Evolutionary conservation across 176 grass and related monocot genomes (phyloP).

Genomic region (Lolium rigidum): DNA sequence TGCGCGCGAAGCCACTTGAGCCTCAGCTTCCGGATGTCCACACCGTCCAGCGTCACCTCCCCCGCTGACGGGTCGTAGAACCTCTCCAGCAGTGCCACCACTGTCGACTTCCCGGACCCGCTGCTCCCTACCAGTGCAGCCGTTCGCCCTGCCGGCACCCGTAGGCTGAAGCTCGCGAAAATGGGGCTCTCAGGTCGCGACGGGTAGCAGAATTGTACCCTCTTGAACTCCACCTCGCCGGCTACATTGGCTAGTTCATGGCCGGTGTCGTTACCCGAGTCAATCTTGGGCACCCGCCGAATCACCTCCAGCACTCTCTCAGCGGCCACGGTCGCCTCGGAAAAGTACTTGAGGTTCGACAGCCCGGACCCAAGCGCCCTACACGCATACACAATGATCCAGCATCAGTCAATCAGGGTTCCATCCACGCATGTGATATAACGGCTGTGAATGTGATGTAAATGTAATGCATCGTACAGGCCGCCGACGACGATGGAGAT

Average conservation of each 20-base stretch:
- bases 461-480: too few species aligned
- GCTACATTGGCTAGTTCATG: conserved; percentile 59
- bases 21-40: too few species aligned
- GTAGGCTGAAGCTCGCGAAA: conserved; percentile 78
- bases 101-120: conserved; percentile 89
- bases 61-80: conserved; percentile 99
- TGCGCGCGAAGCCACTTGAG: too few species aligned
- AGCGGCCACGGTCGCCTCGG: conserved; percentile 73
- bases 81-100: conserved; percentile 84
- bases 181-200: conserved; percentile 75
- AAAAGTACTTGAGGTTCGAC: conserved; percentile 84
- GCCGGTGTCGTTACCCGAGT: conserved; percentile 68
- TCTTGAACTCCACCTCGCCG: conserved; percentile 80
- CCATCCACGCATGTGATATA: too few species aligned
- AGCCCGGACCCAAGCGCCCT: conserved; percentile 82
- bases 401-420: too few species aligned
- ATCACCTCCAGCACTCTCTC: conserved; percentile 74
- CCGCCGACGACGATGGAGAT: conserved; percentile 62
- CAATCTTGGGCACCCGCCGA: conserved; percentile 77
- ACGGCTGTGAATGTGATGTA: too few species aligned
- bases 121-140: conserved; percentile 82
- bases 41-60: too few species aligned
- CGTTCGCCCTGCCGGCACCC: conserved; percentile 68
- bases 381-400: conserved; percentile 18
- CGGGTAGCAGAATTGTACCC: conserved; percentile 80